Percentiles rank a stretch among this genome's conserved stretches.
phyloP scores from a whole-genome alignment of 768 basidiomycete species.

The Panus rudis region DNA sequence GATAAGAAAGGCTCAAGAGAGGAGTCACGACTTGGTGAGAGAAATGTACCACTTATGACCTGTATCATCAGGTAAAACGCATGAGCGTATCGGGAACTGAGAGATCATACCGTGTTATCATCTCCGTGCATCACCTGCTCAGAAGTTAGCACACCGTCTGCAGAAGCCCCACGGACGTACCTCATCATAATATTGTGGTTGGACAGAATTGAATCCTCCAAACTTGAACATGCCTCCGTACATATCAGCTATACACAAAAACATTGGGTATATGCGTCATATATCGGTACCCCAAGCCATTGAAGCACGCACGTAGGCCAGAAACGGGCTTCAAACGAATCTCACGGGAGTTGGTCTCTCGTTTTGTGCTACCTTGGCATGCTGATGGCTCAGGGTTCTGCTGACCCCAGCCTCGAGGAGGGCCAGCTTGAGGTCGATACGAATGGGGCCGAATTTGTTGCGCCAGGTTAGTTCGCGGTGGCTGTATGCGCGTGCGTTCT shows the following conservation, averaged over 20 bases:
- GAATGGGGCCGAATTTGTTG: too few relatives aligned
- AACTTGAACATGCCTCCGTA: conserved; percentile 83
- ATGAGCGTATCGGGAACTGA: not conserved
- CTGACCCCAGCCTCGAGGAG: too few relatives aligned
- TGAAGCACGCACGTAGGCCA: conserved; percentile 52
- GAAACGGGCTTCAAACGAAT: conserved; percentile 63
- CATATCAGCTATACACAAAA: conserved; percentile 54
- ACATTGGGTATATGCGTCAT: conserved; percentile 1
- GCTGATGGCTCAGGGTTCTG: too few relatives aligned
- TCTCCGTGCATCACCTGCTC: conserved; percentile 48
- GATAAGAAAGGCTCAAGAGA: conserved; percentile 2
- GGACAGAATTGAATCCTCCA: conserved; percentile 85
- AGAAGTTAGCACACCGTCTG: conserved; percentile 1
- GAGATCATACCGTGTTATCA: conserved; percentile 54
- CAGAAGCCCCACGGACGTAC: conserved; percentile 42
- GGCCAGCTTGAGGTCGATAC: too few relatives aligned
- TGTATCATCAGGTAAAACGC: conserved; percentile 21
- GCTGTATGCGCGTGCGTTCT: too few relatives aligned
- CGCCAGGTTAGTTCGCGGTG: too few relatives aligned
- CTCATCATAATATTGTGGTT: conserved; percentile 73
- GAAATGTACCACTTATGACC: conserved; percentile 62
- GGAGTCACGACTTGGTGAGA: conserved; percentile 5
- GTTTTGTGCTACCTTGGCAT: too few relatives aligned
- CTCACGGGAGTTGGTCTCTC: conserved; percentile 30
- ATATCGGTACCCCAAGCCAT: not conserved